Base-by-base conservation (phyloP, 768 basidiomycete species). In the Panus rudis region DNA sequence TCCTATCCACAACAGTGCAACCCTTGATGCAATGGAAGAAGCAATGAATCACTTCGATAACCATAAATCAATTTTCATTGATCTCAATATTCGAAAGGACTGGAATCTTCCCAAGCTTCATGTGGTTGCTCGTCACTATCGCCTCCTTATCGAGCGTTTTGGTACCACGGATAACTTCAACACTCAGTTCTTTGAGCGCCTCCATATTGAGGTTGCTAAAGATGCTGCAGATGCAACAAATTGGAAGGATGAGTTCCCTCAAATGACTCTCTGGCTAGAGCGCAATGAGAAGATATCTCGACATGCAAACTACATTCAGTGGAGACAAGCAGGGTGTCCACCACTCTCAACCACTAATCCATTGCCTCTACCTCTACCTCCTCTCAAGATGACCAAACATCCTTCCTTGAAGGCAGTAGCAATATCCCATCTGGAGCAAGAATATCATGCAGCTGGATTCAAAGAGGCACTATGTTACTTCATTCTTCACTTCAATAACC, bases 161-260 rank as follows among this genome's bases (percentile, higher is more conserved):
- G 52, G 49, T n/a, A 44, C 46, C 1, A 45, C 49, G 0, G 54
- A 55, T 31, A 55, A 55, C 25, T 51, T 42, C 33, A 47, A 53
- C 26, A 47, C 46, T 0, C 35, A 47, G 24, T 45, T 31, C 16
- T 40, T 25, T 25, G 51, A 19, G 39, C 48, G 6, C 28, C 37
- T 64, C 0, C 66, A 65, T 47, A 63, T 63, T 19, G 54, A 62
- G 35, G 49, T 40, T 21, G 59, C 60, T 19, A 12, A 19, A 22
- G 16, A 39, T 16, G 7, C 27, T 16, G 5, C 19, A 24, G 23
- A 14, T 22, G n/a, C 23, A 6, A 28, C 21, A 31, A 21, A 51
- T 22, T 30, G 23, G 1, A 48, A 51, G 27, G 46, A 51, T 26
- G 43, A 51, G 19, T 43, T 48, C 14, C 4, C 47, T 4, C 50